A percentile compares a stretch with the other conserved stretches of the same genome.
Evolutionary conservation across 2,329 filamentous ascomycete genomes (phyloP).

Genomic region (Verticillium tricorpus): DNA sequence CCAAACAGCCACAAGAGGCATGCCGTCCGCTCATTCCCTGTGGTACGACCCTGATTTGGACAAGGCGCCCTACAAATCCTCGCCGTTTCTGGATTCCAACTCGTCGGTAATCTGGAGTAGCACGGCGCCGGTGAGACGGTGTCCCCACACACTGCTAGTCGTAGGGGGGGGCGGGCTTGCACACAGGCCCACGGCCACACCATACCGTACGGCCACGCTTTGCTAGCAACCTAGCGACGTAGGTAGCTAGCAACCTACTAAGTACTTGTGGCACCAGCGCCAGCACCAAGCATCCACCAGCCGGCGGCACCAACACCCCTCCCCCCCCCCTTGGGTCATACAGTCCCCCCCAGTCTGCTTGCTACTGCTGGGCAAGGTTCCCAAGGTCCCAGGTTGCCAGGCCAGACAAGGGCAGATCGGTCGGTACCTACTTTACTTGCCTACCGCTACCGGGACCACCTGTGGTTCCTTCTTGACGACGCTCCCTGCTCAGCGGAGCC

Average conservation of each 20-base stretch:
- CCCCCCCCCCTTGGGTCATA: neutral
- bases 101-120: conserved; percentile 18
- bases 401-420: neutral
- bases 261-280: neutral
- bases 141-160: neutral
- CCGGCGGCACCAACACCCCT: neutral
- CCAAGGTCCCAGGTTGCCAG: neutral
- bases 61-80: neutral
- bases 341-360: neutral
- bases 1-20: neutral
- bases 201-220: neutral
- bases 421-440: neutral
- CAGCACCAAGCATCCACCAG: neutral
- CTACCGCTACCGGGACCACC: neutral
- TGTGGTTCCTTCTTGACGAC: neutral
- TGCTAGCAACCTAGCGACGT: too few relatives aligned
- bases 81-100: conserved; percentile 12
- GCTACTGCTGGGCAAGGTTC: neutral
- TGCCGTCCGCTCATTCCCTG: neutral
- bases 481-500: neutral
- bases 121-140: conserved; percentile 5
- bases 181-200: neutral
- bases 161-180: too few relatives aligned
- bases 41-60: neutral
- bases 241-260: too few relatives aligned